These are phyloP conservation scores for Stagonosporopsis chrysanthemi DNA, from an alignment of 2,329 filamentous ascomycete species.

Conservation along the genomic window DNA sequence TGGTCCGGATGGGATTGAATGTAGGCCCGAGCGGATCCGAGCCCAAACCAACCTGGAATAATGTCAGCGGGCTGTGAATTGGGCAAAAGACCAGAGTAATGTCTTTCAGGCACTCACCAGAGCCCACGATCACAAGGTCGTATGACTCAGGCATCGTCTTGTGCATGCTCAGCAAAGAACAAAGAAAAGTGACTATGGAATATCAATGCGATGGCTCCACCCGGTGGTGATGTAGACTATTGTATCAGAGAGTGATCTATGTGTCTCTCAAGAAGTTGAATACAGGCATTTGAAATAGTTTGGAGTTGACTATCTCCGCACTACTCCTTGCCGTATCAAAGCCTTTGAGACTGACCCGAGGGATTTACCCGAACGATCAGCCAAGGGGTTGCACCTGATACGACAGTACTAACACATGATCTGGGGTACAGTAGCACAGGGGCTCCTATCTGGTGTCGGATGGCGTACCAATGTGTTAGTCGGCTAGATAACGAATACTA, in stretches of 20 bases:
- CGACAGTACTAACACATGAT: not conserved
- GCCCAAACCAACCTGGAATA: constrained; percentile 7
- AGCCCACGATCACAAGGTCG: constrained; percentile 7
- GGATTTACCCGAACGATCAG: not conserved
- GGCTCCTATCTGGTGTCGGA: constrained; percentile 4
- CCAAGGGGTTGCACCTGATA: not conserved
- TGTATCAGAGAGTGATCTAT: not conserved
- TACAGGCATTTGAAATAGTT: constrained; percentile 1
- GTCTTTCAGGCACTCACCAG: not conserved
- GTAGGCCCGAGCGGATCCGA: constrained; percentile 3
- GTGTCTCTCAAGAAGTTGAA: not conserved
- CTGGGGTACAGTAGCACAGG: constrained; percentile 7
- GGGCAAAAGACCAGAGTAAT: not conserved
- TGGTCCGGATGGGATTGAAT: constrained; percentile 4
- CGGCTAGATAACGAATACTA: constrained; percentile 8
- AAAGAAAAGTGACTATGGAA: not conserved
- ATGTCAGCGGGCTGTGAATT: not conserved
- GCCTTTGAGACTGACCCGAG: not conserved
- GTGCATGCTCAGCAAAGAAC: not conserved
- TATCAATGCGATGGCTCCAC: not conserved
- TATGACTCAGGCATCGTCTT: constrained; percentile 3
- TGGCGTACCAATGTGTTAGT: not conserved
- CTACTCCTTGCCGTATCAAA: not conserved
- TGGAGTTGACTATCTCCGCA: not conserved
- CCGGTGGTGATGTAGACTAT: not conserved